Conservation (phyloP, 139 green algal genomes). For the Trebouxia sp. region DNA sequence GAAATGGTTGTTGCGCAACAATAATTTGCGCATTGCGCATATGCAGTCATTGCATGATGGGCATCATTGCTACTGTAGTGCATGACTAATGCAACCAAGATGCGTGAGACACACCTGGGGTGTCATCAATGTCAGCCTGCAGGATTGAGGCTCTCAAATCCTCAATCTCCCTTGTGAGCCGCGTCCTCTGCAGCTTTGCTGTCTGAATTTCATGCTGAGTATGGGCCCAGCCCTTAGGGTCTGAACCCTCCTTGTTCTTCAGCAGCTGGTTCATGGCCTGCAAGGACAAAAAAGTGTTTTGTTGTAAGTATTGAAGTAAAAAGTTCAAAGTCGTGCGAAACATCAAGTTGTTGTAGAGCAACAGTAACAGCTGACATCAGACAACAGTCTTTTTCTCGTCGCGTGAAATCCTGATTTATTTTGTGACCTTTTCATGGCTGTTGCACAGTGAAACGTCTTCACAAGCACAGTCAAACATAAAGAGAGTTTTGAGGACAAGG, state of each 20-base stretch:
- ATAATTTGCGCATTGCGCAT: not conserved
- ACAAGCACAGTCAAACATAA: no score
- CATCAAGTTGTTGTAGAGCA: no score
- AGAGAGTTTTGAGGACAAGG: no score
- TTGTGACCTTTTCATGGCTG: no score
- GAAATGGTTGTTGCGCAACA: no score
- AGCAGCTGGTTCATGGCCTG: constrained; percentile 48
- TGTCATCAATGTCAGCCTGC: constrained; percentile 30
- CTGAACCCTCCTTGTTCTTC: constrained; percentile 43
- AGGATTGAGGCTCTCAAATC: constrained; percentile 43
- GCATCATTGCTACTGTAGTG: no score
- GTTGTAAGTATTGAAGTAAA: not conserved
- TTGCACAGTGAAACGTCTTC: no score
- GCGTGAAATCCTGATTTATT: no score
- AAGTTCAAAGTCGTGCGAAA: no score
- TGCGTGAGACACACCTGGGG: not conserved
- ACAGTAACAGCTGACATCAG: no score
- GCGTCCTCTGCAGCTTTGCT: constrained; percentile 68
- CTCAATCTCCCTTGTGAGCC: constrained; percentile 47
- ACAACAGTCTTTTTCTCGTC: no score
- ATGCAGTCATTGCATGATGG: not conserved
- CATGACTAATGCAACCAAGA: no score
- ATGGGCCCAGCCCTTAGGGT: constrained; percentile 52
- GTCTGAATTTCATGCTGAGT: constrained; percentile 59
- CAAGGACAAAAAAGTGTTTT: not conserved